phyloP scores from a whole-genome alignment of 2,329 filamentous ascomycete species.

The Eutypa lata region DNA sequence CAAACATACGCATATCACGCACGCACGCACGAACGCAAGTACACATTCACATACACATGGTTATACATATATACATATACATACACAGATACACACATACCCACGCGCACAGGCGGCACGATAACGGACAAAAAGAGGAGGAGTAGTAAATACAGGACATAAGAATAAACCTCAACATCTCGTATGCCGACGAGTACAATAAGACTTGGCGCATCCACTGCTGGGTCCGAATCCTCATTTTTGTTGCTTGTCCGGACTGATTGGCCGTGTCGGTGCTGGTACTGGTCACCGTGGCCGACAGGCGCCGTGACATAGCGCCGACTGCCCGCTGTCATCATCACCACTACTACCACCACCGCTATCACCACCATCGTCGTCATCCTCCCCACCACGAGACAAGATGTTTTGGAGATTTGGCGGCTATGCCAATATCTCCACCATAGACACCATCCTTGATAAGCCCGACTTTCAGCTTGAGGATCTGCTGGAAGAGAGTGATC shows the following conservation, averaged over 20 bases:
- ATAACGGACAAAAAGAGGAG: neutral
- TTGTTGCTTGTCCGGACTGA: neutral
- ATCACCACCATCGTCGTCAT: too few relatives aligned
- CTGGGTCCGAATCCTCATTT: constrained; percentile 1
- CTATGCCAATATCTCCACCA: constrained; percentile 94
- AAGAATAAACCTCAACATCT: neutral
- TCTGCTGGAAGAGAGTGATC: constrained; percentile 89
- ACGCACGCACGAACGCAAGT: neutral
- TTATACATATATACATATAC: too few relatives aligned
- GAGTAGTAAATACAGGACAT: neutral
- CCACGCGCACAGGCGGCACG: neutral
- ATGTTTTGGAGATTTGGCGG: constrained; percentile 99
- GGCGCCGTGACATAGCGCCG: constrained; percentile 18
- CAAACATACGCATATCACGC: neutral
- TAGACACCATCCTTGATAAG: constrained; percentile 96
- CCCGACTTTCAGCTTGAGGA: constrained; percentile 94
- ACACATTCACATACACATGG: too few relatives aligned
- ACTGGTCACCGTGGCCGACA: constrained; percentile 7
- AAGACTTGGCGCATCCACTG: neutral
- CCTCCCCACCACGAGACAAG: constrained; percentile 42
- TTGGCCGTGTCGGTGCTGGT: constrained; percentile 10
- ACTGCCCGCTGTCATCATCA: too few relatives aligned
- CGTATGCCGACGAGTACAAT: neutral
- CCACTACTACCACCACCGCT: neutral
- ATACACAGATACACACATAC: neutral